Evolutionary conservation across 192 early-diverging fungal species (phyloP).

Genomic region (Allomyces arbusculus): DNA sequence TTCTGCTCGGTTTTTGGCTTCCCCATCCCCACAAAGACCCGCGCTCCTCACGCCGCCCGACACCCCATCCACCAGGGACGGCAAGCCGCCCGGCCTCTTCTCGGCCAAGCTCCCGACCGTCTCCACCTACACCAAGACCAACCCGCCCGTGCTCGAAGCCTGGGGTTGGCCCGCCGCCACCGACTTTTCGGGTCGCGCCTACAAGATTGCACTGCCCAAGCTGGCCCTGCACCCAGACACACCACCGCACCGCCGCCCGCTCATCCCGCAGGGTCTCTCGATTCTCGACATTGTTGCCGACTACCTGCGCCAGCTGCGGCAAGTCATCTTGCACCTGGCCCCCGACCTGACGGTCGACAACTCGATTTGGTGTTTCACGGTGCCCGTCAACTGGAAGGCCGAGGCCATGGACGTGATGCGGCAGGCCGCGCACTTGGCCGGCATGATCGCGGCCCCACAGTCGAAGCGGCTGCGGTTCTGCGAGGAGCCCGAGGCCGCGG

Average conservation of each 20-base stretch:
- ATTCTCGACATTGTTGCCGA: neutral
- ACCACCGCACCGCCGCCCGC: neutral
- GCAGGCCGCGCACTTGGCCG: conserved; percentile 1
- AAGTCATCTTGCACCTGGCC: neutral
- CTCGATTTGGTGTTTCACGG: neutral
- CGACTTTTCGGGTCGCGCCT: neutral
- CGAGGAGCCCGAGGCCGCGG: conserved; percentile 4
- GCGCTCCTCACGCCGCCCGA: too few relatives aligned
- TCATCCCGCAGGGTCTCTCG: neutral
- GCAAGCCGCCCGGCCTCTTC: conserved; percentile 1
- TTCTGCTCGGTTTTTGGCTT: neutral
- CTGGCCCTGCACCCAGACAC: neutral
- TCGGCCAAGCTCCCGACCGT: conserved; percentile 2
- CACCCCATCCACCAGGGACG: neutral
- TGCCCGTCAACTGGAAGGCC: conserved; percentile 1
- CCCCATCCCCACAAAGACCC: too few relatives aligned
- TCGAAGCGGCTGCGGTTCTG: neutral
- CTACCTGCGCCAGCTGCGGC: conserved; percentile 1
- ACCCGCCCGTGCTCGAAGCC: neutral
- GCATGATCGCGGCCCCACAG: neutral
- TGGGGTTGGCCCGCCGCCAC: conserved; percentile 5
- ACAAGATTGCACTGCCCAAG: neutral
- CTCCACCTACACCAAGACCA: neutral
- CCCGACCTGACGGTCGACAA: conserved; percentile 1
- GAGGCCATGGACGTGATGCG: neutral